These are phyloP conservation scores for Penicillium sp. DNA, from an alignment of 2,329 filamentous ascomycete species.

Conservation along the genomic window DNA sequence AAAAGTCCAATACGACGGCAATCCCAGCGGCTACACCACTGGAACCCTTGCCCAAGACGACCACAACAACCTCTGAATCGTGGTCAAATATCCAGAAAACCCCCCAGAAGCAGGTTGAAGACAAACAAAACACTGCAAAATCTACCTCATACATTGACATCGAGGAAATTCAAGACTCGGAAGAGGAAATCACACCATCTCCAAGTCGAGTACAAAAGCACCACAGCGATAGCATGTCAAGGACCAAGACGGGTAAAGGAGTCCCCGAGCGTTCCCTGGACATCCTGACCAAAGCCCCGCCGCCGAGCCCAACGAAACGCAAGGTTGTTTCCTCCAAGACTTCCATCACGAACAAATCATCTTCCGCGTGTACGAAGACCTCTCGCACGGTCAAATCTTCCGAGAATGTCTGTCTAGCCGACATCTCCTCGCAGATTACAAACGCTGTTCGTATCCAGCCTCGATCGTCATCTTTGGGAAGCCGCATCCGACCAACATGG, in stretches of 20 bases:
- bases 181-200: slow-evolving; percentile 37
- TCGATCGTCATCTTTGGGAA: slow-evolving; percentile 33
- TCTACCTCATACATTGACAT: slow-evolving; percentile 27
- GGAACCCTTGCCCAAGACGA: not conserved
- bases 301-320: slow-evolving; percentile 13
- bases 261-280: slow-evolving; percentile 10
- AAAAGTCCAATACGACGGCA: slow-evolving; percentile 13
- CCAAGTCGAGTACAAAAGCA: slow-evolving; percentile 28
- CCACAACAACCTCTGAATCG: not conserved
- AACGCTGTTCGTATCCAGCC: slow-evolving; percentile 49
- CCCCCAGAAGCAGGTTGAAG: not conserved
- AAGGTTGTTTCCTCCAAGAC: slow-evolving; percentile 15
- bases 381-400: not conserved
- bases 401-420: slow-evolving; percentile 27
- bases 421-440: slow-evolving; percentile 53
- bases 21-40: not conserved
- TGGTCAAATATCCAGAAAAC: not conserved
- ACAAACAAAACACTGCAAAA: not conserved
- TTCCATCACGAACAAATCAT: not conserved
- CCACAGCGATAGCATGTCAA: slow-evolving; percentile 12
- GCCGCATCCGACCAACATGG: slow-evolving; percentile 64
- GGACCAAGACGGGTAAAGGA: slow-evolving; percentile 1
- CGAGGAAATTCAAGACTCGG: slow-evolving; percentile 42
- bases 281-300: slow-evolving; percentile 11
- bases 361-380: not conserved